These are phyloP conservation scores for Scutellaria galericulata DNA, from an alignment of 257 asterid species.

Conservation along the genomic window DNA sequence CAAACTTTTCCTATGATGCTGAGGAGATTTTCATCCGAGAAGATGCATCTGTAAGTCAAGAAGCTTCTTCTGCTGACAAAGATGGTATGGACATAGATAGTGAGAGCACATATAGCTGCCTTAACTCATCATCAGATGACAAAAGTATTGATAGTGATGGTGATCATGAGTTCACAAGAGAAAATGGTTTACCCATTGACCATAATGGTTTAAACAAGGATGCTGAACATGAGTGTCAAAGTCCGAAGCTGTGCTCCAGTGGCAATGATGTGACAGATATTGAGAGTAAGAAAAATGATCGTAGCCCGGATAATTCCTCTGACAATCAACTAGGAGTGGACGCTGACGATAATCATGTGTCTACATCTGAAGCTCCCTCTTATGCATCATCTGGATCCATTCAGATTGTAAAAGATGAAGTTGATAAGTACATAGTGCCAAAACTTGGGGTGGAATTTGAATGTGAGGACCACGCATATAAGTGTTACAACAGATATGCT, in stretches of 20 bases:
- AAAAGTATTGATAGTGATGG: conserved; percentile 38
- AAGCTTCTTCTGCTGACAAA: conserved; percentile 39
- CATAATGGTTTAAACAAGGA: conserved; percentile 35
- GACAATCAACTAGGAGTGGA: conserved; percentile 36
- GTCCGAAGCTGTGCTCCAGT: conserved; percentile 24
- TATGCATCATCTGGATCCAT: conserved; percentile 39
- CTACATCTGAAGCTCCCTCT: conserved; percentile 43
- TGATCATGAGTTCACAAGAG: conserved; percentile 44
- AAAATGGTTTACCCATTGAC: conserved; percentile 40
- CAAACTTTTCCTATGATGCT: conserved; percentile 35
- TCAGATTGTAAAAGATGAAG: conserved; percentile 41
- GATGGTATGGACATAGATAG: conserved; percentile 51
- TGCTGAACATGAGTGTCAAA: conserved; percentile 30
- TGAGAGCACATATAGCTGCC: conserved; percentile 60
- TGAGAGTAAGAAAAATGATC: conserved; percentile 30
- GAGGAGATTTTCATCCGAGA: conserved; percentile 37
- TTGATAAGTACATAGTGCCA: conserved; percentile 48
- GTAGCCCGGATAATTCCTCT: conserved; percentile 36
- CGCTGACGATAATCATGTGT: conserved; percentile 32
- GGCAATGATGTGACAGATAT: conserved; percentile 27
- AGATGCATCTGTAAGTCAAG: conserved; percentile 37
- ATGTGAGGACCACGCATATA: conserved; percentile 65
- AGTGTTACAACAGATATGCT: conserved; percentile 60
- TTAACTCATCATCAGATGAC: conserved; percentile 49
- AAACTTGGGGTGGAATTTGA: conserved; percentile 59